These are phyloP conservation scores for Achaetomiella virescens DNA, from an alignment of 495 filamentous ascomycete species.

Conservation along the genomic window DNA sequence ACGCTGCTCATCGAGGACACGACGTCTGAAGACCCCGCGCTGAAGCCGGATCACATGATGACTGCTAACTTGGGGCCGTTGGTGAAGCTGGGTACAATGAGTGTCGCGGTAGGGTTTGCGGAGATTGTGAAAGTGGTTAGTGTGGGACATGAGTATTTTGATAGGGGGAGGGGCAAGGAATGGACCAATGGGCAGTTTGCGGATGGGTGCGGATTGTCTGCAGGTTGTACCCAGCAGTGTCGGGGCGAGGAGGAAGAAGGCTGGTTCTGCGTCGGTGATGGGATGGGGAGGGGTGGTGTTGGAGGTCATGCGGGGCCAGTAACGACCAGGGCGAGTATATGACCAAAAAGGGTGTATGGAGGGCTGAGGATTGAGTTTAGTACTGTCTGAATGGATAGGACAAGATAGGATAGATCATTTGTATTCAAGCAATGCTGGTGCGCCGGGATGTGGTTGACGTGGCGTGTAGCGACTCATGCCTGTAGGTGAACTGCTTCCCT, in stretches of 20 bases:
- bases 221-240: neutral
- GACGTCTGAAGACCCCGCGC: constrained; percentile 12
- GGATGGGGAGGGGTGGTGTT: neutral
- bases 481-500: no score
- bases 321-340: neutral
- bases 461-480: no score
- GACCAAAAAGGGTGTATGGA: neutral
- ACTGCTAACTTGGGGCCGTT: constrained; percentile 57
- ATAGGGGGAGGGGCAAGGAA: no score
- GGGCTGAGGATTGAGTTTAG: neutral
- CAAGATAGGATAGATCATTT: no score
- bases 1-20: constrained; percentile 30
- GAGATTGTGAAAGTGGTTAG: constrained; percentile 61
- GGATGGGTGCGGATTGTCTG: constrained; percentile 24
- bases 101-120: constrained; percentile 59
- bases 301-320: neutral
- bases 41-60: constrained; percentile 40
- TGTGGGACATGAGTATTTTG: constrained; percentile 56
- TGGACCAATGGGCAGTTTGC: constrained; percentile 12
- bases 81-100: constrained; percentile 48
- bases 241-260: constrained; percentile 22
- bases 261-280: neutral
- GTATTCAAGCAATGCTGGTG: no score
- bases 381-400: neutral
- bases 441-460: no score